Conservation (phyloP, 2,329 filamentous ascomycete species). For the Fusarium foetens region DNA sequence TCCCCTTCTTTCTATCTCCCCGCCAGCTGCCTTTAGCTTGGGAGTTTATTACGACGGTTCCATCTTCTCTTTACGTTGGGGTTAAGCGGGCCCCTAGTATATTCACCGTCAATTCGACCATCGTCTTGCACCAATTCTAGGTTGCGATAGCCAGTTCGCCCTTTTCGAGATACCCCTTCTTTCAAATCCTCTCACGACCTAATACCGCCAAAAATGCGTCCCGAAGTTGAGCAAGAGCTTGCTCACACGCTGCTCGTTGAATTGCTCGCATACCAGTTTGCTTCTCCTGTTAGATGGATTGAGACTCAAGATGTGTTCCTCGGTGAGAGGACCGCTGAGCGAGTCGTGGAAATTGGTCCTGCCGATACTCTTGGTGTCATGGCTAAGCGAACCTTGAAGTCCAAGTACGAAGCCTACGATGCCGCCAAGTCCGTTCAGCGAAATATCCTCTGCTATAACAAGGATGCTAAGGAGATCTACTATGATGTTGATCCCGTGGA, state of each 20-base stretch:
- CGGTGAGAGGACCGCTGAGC: constrained; percentile 93
- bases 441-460: constrained; percentile 99
- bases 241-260: constrained; percentile 98
- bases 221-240: constrained; percentile 99
- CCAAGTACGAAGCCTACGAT: constrained; percentile 99
- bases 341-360: constrained; percentile 96
- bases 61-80: constrained; percentile 39
- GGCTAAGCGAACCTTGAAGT: constrained; percentile 94
- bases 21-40: constrained; percentile 44
- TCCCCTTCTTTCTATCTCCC: constrained; percentile 30
- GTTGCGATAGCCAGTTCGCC: constrained; percentile 42
- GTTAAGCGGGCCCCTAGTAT: constrained; percentile 43
- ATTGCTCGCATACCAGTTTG: constrained; percentile 99
- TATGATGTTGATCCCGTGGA: constrained; percentile 97
- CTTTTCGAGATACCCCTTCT: constrained; percentile 47
- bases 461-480: constrained; percentile 99
- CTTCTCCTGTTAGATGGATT: constrained; percentile 99
- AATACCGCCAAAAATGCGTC: constrained; percentile 77
- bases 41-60: constrained; percentile 43
- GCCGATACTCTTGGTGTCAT: constrained; percentile 97
- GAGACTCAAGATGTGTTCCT: constrained; percentile 99
- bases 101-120: constrained; percentile 39
- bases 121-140: constrained; percentile 39
- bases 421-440: constrained; percentile 95
- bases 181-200: constrained; percentile 42